Evolutionary conservation across 306 rosid species (phyloP), one percentile per base, ranked within the genome.

Genomic region (Dryas drummondii): DNA sequence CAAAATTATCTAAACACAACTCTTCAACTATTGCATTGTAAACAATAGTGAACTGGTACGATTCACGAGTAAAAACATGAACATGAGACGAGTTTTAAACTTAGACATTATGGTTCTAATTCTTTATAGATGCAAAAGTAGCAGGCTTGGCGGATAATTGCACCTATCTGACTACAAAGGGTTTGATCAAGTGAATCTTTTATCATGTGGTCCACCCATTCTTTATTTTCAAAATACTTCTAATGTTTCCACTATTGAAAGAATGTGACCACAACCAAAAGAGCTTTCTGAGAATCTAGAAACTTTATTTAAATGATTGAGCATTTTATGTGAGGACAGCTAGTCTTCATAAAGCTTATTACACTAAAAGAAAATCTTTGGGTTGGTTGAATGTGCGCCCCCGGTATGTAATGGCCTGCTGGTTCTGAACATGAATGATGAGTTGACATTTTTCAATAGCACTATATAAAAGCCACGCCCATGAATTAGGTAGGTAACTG

Each of bases 241-340:
- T 32, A 74, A 50, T 11, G 50, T 74, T 50, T 41, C 52, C 70
- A 49, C 56, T 42, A 16, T 63, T 8, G 53, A 51, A 56, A 14
- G 46, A 66, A 22, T 42, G 48, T 53, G 66, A 46, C 27, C 47
- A 0, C 12, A 50, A 50, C 70, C 71, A 19, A 53, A 41, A 27
- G 72, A 37, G 3, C 4, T 10, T 53, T 26, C 5, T 9, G 68
- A 57, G 67, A 72, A 59, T 72, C 68, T 46, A 16, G 32, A 22
- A 51, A 46, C 68, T 72, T 44, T 75, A 52, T 11, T 12, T 26
- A 15, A 57, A 51, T 42, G 53, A 53, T 52, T 13, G 65, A 65
- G 47, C 61, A 37, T 47, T 32, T 47, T 53, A 75, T 17, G 3
- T 49, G 58, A 72, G 54, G 27, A 75, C 78, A 19, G 55, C 52